These are phyloP conservation scores for Gliomastix tumulicola DNA, from an alignment of 2,329 filamentous ascomycete genomes.

Conservation along the genomic window DNA sequence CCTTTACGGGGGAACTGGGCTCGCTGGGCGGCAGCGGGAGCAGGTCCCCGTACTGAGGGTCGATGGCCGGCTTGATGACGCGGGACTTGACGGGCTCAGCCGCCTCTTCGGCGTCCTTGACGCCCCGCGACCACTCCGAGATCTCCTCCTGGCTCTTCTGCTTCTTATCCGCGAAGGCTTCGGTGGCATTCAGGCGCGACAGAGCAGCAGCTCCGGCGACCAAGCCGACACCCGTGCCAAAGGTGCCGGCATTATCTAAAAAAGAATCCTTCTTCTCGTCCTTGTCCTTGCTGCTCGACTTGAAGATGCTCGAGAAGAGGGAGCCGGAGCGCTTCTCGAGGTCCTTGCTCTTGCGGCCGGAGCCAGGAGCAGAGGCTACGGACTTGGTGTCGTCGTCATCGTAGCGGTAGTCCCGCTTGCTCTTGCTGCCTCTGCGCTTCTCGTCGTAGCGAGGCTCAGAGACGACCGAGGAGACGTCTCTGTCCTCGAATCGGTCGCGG, in stretches of 20 bases:
- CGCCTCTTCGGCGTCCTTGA: slow-evolving; percentile 19
- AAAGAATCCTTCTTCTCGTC: slow-evolving; percentile 45
- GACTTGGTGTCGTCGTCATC: slow-evolving; percentile 44
- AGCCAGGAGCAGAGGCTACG: slow-evolving; percentile 26
- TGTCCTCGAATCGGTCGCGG: slow-evolving; percentile 32
- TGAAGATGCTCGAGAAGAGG: slow-evolving; percentile 43
- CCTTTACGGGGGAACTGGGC: slow-evolving; percentile 38
- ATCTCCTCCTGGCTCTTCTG: slow-evolving; percentile 16
- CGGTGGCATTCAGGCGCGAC: slow-evolving; percentile 17
- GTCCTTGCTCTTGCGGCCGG: slow-evolving; percentile 22
- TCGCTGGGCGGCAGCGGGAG: slow-evolving; percentile 57
- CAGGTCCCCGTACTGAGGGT: slow-evolving; percentile 59
- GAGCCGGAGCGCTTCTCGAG: slow-evolving; percentile 28
- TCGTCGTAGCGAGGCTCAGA: slow-evolving; percentile 33
- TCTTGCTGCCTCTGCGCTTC: slow-evolving; percentile 3
- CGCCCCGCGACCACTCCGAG: slow-evolving; percentile 12
- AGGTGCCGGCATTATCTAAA: slow-evolving; percentile 66
- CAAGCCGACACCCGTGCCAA: slow-evolving; percentile 63
- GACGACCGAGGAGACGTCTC: slow-evolving; percentile 41
- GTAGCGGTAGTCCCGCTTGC: slow-evolving; percentile 18
- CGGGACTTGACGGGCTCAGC: slow-evolving; percentile 50
- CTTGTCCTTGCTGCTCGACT: slow-evolving; percentile 31
- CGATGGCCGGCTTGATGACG: slow-evolving; percentile 57
- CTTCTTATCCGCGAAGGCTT: slow-evolving; percentile 17
- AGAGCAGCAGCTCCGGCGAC: slow-evolving; percentile 9